Evolutionary conservation across 1,284 basidiomycete genomes (phyloP).

Genomic region (Melampsora americana): DNA sequence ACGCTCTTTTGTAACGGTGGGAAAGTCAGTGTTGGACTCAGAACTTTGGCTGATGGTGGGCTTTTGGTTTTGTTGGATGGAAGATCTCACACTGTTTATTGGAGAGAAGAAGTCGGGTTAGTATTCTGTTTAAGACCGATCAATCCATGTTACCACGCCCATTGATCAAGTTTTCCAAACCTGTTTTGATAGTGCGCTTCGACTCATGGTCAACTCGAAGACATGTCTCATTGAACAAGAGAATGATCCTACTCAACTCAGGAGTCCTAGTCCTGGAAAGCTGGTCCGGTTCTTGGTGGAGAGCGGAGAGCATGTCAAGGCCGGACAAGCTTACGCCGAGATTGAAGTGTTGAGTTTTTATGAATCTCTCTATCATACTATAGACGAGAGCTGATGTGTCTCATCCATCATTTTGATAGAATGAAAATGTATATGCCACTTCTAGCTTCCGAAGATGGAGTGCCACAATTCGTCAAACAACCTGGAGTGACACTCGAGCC

Average conservation of each 20-base stretch:
- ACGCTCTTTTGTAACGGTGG: slow-evolving; percentile 95
- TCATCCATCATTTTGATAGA: not conserved
- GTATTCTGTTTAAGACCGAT: not conserved
- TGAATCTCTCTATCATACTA: too few relatives aligned
- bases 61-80: slow-evolving; percentile 86
- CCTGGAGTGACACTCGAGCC: slow-evolving; percentile 92
- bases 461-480: slow-evolving; percentile 95
- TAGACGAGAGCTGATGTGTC: slow-evolving; percentile 5
- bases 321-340: slow-evolving; percentile 95
- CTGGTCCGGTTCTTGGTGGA: slow-evolving; percentile 92
- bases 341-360: slow-evolving; percentile 69
- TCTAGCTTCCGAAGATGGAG: slow-evolving; percentile 90
- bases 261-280: slow-evolving; percentile 95
- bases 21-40: slow-evolving; percentile 79
- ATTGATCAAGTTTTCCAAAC: too few relatives aligned
- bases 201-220: slow-evolving; percentile 62
- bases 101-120: slow-evolving; percentile 86
- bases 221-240: slow-evolving; percentile 99
- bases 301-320: slow-evolving; percentile 92
- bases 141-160: too few relatives aligned
- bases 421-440: slow-evolving; percentile 90
- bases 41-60: slow-evolving; percentile 90
- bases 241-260: slow-evolving; percentile 95
- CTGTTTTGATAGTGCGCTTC: slow-evolving; percentile 30
- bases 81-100: slow-evolving; percentile 95